phyloP scores from a whole-genome alignment of 2,329 filamentous ascomycete genomes.

The Sordariomycetes sp. region DNA sequence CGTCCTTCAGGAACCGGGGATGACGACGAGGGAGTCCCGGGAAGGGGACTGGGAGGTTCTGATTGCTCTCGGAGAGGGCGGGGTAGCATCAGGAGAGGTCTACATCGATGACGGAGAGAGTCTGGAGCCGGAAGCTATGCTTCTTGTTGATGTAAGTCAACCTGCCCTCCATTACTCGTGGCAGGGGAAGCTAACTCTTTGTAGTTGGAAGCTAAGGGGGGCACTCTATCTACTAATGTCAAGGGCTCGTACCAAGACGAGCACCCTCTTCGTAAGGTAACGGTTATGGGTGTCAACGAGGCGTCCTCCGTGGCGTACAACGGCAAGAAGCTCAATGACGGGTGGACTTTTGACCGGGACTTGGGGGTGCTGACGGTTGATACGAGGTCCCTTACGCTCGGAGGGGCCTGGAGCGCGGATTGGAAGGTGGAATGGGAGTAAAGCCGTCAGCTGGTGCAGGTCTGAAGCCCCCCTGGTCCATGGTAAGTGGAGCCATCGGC shows the following conservation, averaged over 20 bases:
- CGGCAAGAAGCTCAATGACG: conserved; percentile 26
- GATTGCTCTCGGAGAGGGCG: conserved; percentile 52
- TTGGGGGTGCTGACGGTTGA: conserved; percentile 39
- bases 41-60: conserved; percentile 60
- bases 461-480: not conserved
- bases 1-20: conserved; percentile 47
- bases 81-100: conserved; percentile 53
- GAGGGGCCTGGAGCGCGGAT: conserved; percentile 45
- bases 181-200: not conserved
- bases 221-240: conserved; percentile 33
- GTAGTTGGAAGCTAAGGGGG: conserved; percentile 29
- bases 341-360: conserved; percentile 35
- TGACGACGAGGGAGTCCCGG: conserved; percentile 54
- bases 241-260: conserved; percentile 42
- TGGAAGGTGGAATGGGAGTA: conserved; percentile 46
- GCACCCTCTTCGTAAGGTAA: conserved; percentile 51
- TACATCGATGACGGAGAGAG: conserved; percentile 73
- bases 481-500: not conserved
- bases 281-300: conserved; percentile 44
- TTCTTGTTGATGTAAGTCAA: conserved; percentile 36
- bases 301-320: conserved; percentile 40
- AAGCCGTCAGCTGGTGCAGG: not conserved
- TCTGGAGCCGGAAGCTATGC: conserved; percentile 44
- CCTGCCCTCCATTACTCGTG: not conserved
- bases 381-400: conserved; percentile 33